Percentiles rank a stretch among this genome's conserved stretches.
phyloP scores from a whole-genome alignment of 768 basidiomycete genomes.

The Tephrocybe rancida region DNA sequence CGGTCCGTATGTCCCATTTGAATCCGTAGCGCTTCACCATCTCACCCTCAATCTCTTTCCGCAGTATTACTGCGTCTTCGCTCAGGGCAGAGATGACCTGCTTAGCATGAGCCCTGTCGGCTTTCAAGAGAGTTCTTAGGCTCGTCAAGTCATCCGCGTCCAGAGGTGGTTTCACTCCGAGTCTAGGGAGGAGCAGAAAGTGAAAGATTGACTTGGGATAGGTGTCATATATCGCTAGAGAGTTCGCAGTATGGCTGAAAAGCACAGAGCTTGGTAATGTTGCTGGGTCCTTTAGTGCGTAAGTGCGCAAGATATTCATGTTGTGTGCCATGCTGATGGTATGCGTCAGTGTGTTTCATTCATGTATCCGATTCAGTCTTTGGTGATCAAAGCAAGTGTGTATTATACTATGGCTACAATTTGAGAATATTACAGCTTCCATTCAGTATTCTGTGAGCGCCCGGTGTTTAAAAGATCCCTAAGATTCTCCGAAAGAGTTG shows the following conservation, averaged over 20 bases:
- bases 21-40: constrained; percentile 78
- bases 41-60: constrained; percentile 71
- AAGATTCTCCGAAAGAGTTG: constrained; percentile 62
- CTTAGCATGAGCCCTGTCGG: constrained; percentile 56
- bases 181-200: constrained; percentile 85
- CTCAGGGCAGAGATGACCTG: constrained; percentile 52
- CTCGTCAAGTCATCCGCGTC: constrained; percentile 44
- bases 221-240: constrained; percentile 71
- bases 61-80: constrained; percentile 57
- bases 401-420: too few relatives aligned
- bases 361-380: too few relatives aligned
- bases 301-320: constrained; percentile 60
- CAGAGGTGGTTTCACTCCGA: constrained; percentile 33
- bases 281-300: constrained; percentile 55
- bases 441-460: constrained; percentile 18
- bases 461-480: constrained; percentile 58
- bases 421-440: too few relatives aligned
- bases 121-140: constrained; percentile 57
- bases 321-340: constrained; percentile 37
- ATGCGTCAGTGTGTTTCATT: too few relatives aligned
- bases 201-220: constrained; percentile 89
- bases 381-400: too few relatives aligned
- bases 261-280: constrained; percentile 62
- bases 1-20: constrained; percentile 76
- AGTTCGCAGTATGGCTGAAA: constrained; percentile 53